These are phyloP conservation scores for Conoideocrella luteorostrata DNA, from an alignment of 2,329 filamentous ascomycete genomes.

Conservation along the genomic window DNA sequence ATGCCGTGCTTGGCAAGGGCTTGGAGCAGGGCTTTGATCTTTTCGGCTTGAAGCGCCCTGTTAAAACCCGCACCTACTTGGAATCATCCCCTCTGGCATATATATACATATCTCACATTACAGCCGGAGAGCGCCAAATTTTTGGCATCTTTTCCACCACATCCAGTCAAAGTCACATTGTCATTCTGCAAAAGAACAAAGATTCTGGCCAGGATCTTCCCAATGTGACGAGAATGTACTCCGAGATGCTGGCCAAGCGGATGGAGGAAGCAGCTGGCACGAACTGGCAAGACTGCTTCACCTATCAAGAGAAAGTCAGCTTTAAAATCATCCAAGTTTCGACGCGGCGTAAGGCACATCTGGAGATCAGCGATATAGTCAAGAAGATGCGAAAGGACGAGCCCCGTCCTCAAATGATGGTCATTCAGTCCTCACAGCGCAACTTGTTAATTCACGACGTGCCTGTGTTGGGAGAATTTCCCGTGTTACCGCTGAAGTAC, in stretches of 20 bases:
- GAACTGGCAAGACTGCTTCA: conserved; percentile 72
- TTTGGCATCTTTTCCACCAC: conserved; percentile 89
- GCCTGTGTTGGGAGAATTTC: conserved; percentile 75
- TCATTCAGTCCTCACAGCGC: conserved; percentile 84
- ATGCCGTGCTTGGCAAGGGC: conserved; percentile 85
- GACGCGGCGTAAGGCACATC: conserved; percentile 78
- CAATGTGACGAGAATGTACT: conserved; percentile 84
- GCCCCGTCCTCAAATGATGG: conserved; percentile 69
- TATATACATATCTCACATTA: conserved; percentile 88
- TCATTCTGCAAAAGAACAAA: conserved; percentile 77
- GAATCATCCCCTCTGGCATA: conserved; percentile 70
- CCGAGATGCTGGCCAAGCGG: conserved; percentile 63
- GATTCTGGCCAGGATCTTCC: conserved; percentile 77
- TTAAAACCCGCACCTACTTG: conserved; percentile 65
- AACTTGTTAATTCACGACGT: conserved; percentile 78
- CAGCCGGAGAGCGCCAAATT: conserved; percentile 82
- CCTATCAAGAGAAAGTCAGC: conserved; percentile 77
- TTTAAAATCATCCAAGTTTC: conserved; percentile 87
- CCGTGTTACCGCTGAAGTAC: conserved; percentile 72
- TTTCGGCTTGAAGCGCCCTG: conserved; percentile 60
- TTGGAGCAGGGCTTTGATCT: conserved; percentile 93
- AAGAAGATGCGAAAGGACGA: conserved; percentile 90
- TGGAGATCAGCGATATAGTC: conserved; percentile 80
- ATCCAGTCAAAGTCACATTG: conserved; percentile 71
- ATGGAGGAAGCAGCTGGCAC: conserved; percentile 60